Conservation (phyloP, 2,329 filamentous ascomycete species). For the Botrytis porri region DNA sequence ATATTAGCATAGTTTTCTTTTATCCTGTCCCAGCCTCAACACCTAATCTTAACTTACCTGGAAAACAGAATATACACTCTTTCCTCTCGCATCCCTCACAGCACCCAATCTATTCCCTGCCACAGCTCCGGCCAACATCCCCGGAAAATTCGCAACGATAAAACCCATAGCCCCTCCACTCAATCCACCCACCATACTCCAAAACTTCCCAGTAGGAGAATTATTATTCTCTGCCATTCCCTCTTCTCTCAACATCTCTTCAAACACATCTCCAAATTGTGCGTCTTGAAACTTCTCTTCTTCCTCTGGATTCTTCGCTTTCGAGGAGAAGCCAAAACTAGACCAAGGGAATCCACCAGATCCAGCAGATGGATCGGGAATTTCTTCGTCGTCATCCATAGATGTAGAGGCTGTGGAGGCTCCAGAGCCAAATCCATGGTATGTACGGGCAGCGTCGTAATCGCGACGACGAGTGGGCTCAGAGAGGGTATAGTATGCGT, state of each 20-base stretch:
- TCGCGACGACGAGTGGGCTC: slow-evolving; percentile 73
- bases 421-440: slow-evolving; percentile 49
- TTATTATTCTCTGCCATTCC: slow-evolving; percentile 71
- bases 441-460: slow-evolving; percentile 72
- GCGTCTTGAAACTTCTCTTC: slow-evolving; percentile 62
- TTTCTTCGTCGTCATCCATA: slow-evolving; percentile 47
- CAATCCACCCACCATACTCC: slow-evolving; percentile 78
- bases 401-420: slow-evolving; percentile 42
- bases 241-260: slow-evolving; percentile 87
- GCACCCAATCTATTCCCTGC: slow-evolving; percentile 91
- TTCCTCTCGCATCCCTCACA: slow-evolving; percentile 83
- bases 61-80: slow-evolving; percentile 88
- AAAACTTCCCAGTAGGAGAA: slow-evolving; percentile 71
- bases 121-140: slow-evolving; percentile 83
- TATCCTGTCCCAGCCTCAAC: too few species aligned
- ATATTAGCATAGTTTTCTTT: background rate
- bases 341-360: slow-evolving; percentile 68
- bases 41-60: background rate
- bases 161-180: slow-evolving; percentile 91
- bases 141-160: slow-evolving; percentile 90
- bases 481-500: slow-evolving; percentile 88
- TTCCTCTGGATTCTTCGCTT: slow-evolving; percentile 47
- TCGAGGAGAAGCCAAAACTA: slow-evolving; percentile 54
- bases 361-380: slow-evolving; percentile 41
- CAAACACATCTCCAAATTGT: slow-evolving; percentile 85